Percentiles rank a stretch among this genome's conserved stretches.
Evolutionary conservation across 176 grass and related monocot species (phyloP).

Genomic region (Melocanna baccifera): DNA sequence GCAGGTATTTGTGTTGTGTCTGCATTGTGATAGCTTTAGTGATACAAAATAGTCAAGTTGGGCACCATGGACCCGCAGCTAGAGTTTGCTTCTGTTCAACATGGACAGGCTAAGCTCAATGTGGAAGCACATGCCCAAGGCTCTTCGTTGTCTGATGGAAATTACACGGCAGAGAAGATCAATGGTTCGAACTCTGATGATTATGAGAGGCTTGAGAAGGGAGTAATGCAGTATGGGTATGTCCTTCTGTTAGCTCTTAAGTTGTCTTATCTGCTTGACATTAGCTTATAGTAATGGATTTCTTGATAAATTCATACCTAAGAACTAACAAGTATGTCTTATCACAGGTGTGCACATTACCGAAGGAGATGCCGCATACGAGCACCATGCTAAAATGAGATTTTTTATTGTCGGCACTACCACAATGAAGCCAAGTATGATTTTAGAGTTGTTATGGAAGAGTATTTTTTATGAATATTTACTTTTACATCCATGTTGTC

Average conservation of each 20-base stretch:
- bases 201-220: constrained; percentile 43
- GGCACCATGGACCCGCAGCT: constrained; percentile 17
- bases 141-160: constrained; percentile 10
- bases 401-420: constrained; percentile 88
- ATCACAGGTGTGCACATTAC: constrained; percentile 74
- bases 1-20: constrained; percentile 79
- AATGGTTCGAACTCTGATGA: constrained; percentile 24
- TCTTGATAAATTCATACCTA: background rate
- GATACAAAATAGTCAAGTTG: constrained; percentile 36
- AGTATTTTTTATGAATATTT: background rate
- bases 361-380: constrained; percentile 71
- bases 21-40: constrained; percentile 10
- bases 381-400: constrained; percentile 71
- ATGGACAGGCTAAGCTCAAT: constrained; percentile 32
- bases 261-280: background rate
- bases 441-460: background rate
- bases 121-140: constrained; percentile 11
- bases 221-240: constrained; percentile 90
- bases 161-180: constrained; percentile 21
- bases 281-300: background rate
- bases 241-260: background rate
- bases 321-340: constrained; percentile 15
- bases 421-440: constrained; percentile 84
- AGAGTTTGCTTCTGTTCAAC: constrained; percentile 32
- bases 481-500: background rate